Base-by-base conservation (phyloP, 768 basidiomycete genomes). In the Hebeloma cylindrosporum region DNA sequence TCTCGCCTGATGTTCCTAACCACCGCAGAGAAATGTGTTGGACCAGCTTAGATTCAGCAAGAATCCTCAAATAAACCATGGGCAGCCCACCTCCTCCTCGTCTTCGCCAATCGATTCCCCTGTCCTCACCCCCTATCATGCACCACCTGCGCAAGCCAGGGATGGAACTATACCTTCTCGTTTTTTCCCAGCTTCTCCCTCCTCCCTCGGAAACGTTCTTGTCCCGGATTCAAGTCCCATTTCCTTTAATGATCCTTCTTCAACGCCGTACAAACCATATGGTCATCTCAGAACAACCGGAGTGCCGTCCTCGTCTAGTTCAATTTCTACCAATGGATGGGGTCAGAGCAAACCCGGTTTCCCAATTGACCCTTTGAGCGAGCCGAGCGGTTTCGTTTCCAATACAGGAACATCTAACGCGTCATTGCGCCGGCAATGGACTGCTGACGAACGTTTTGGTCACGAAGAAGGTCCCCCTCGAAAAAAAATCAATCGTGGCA, bases 141-240 rank as follows among this genome's bases (percentile, higher is more conserved):
- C 59, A 47, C 80, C 74, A 47, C 83, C 83, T 6, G 34, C 76
- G 27, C 88, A 90, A 69, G 86, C 85, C 48, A 78, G 87, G 56
- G 88, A 90, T 71, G 85, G 77, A 32, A 85, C 83, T n/a, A 64
- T 79, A 28, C 58, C 75, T 63, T 80, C 83, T 45, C 80, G 78
- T 47, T 86, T 80, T 76, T 75, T 75, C 69, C 56, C 73, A 57
- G 30, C 63, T 62, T 57, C 73, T 48, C 53, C 80, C 6, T 67
- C 75, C 7, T 60, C 75, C 21, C 67, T 71, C 32, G 79, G 78
- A 60, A 78, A 68, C 43, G 65, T 90, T 39, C 80, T 90, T 42
- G 87, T 88, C 17, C 88, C 88, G 36, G 84, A 74, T 66, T 90
- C 89, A 42, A 89, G 85, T 51, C 85, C 87, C 23, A 58, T 75